Evolutionary conservation across 1,139 yeast genomes (phyloP), one percentile per base, ranked within the genome.

Genomic region (Candida labiduridarum): DNA sequence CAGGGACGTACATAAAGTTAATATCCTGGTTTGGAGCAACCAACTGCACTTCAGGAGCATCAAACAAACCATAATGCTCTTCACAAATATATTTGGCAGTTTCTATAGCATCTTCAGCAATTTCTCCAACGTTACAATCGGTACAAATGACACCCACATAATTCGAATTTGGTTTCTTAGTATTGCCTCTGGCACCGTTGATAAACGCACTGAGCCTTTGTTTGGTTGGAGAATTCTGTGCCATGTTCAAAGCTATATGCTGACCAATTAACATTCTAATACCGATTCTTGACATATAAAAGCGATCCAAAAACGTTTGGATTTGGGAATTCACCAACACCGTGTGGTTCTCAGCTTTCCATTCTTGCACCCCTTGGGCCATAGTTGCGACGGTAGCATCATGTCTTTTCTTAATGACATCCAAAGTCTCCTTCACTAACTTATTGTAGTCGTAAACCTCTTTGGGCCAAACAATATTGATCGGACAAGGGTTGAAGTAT

Each of bases 301-400:
- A 89, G 33, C 94, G 67, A 66, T 89, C 96, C 56, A 89, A 72
- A 61, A 89, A 89, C 12, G 85, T 79, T 65, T 89, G 96, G 45
- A 89, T 83, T 18, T 84, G 79, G 31, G 89, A 80, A 59, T 84
- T 85, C 38, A 76, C 82, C 57, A 63, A 73, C 39, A 74, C 70
- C 2, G 76, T 75, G 58, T 72, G 72, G 59, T 78, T 79, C 57
- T 76, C 80, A 52, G 60, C 66, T 63, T 90, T 90, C 96, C 96
- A 91, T 68, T 89, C 96, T 61, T 87, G 85, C 9, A 90, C 96
- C 16, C 97, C 97, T 60, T 89, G 92, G 1, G 97, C 97, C 67
- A 91, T 87, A 0, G 96, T 90, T 10, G 96, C 88, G 11, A 91
- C 97, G 0, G 96, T 92, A 2, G 96, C 96, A 68, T 91, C 97